These are phyloP conservation scores for Gaeumannomyces tritici DNA, from an alignment of 2,329 filamentous ascomycete genomes.

Conservation along the genomic window DNA sequence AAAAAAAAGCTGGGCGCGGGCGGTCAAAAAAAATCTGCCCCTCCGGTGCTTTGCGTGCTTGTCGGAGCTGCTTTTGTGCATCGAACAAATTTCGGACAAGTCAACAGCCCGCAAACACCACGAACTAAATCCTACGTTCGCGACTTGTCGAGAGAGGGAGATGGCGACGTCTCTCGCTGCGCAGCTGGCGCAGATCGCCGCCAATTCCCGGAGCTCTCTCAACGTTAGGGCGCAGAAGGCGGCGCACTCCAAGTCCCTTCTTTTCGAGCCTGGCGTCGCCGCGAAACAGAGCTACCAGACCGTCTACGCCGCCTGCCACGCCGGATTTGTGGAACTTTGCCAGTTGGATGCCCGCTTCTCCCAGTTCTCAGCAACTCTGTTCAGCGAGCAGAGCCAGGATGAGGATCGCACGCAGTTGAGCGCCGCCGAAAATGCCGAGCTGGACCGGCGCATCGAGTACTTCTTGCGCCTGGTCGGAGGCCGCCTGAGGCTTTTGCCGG, in stretches of 20 bases:
- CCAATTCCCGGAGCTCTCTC: slow-evolving; percentile 80
- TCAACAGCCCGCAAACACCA: not conserved
- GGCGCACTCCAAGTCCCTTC: slow-evolving; percentile 85
- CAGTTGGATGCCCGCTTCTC: slow-evolving; percentile 72
- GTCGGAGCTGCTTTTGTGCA: not conserved
- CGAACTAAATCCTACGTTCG: not conserved
- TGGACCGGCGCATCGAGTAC: slow-evolving; percentile 67
- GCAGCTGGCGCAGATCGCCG: slow-evolving; percentile 88
- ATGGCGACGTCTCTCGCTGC: slow-evolving; percentile 63
- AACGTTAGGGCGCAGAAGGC: slow-evolving; percentile 89
- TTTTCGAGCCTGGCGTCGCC: slow-evolving; percentile 81
- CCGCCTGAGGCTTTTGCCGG: slow-evolving; percentile 72
- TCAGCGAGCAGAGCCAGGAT: slow-evolving; percentile 85
- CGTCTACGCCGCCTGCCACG: slow-evolving; percentile 75
- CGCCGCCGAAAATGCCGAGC: slow-evolving; percentile 66
- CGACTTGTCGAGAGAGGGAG: not conserved
- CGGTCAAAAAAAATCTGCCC: not conserved
- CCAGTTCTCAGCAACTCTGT: slow-evolving; percentile 67
- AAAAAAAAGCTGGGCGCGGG: not conserved
- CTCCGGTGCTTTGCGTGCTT: not conserved
- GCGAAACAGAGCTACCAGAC: slow-evolving; percentile 84
- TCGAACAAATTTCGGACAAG: not conserved
- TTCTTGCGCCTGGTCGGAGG: slow-evolving; percentile 76
- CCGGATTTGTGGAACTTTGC: slow-evolving; percentile 88
- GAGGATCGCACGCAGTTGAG: slow-evolving; percentile 85